Conservation (phyloP, 2,329 filamentous ascomycete species). For the Colletotrichum filicis region DNA sequence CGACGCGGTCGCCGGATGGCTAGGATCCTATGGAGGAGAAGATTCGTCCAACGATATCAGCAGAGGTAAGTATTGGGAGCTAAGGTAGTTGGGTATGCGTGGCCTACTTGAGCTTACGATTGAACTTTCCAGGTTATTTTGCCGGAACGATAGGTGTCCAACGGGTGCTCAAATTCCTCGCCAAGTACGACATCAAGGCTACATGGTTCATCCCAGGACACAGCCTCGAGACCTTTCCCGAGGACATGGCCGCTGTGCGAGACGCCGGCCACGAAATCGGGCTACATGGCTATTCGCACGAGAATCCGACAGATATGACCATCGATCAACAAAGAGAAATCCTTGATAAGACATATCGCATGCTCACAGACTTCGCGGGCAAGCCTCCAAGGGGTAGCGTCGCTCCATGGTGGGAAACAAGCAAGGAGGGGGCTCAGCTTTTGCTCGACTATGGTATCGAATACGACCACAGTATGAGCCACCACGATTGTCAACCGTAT, state of each 20-base stretch:
- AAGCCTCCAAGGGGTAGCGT: slow-evolving; percentile 79
- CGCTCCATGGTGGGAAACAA: slow-evolving; percentile 80
- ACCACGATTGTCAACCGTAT: slow-evolving; percentile 73
- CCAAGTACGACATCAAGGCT: slow-evolving; percentile 78
- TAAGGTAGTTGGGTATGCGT: too few species aligned
- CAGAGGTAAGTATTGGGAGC: slow-evolving; percentile 58
- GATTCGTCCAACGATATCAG: slow-evolving; percentile 79
- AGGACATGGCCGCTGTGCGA: slow-evolving; percentile 55
- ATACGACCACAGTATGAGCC: slow-evolving; percentile 75
- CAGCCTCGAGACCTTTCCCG: slow-evolving; percentile 60
- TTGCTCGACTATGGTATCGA: slow-evolving; percentile 75
- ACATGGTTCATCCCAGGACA: slow-evolving; percentile 64
- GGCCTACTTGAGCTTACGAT: neutral
- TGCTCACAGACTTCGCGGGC: slow-evolving; percentile 75
- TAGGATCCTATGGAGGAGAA: slow-evolving; percentile 79
- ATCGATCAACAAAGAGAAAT: slow-evolving; percentile 81
- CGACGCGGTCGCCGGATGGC: slow-evolving; percentile 81
- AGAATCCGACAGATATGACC: slow-evolving; percentile 78
- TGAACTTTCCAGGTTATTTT: slow-evolving; percentile 63
- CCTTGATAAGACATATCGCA: slow-evolving; percentile 77
- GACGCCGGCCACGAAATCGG: slow-evolving; percentile 62
- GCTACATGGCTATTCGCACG: slow-evolving; percentile 79
- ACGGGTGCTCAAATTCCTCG: slow-evolving; percentile 76
- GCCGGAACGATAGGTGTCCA: slow-evolving; percentile 75
- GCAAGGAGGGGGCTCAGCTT: slow-evolving; percentile 73